Percentiles rank a stretch among this genome's conserved stretches.
phyloP scores from a whole-genome alignment of 352 stramenopile genomes.

The Phytophthora multivora region DNA sequence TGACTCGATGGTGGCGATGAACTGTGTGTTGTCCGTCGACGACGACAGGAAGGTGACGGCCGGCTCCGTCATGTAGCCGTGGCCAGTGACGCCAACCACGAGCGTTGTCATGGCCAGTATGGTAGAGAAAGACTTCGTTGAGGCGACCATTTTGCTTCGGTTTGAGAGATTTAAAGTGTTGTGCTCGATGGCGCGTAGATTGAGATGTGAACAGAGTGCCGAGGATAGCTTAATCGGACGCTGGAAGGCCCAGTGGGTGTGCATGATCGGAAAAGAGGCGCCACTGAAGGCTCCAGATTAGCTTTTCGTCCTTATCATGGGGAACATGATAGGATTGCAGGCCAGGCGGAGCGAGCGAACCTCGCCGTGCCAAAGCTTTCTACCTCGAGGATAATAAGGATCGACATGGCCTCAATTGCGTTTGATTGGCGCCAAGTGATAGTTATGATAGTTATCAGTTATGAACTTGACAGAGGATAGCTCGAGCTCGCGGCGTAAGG shows the following conservation, averaged over 20 bases:
- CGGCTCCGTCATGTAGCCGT: conserved; percentile 36
- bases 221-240: conserved; percentile 9
- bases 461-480: conserved; percentile 19
- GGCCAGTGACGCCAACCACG: conserved; percentile 5
- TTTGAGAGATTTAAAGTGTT: neutral
- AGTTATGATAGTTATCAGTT: conserved; percentile 1
- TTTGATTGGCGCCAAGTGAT: neutral
- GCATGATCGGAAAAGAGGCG: neutral
- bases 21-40: conserved; percentile 33
- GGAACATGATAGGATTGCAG: conserved; percentile 16
- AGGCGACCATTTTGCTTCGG: conserved; percentile 23
- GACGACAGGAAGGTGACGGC: conserved; percentile 34
- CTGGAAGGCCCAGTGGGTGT: neutral
- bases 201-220: conserved; percentile 18
- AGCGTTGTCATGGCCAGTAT: conserved; percentile 15
- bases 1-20: conserved; percentile 36
- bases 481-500: conserved; percentile 18
- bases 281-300: neutral
- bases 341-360: conserved; percentile 24
- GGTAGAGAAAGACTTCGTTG: conserved; percentile 9
- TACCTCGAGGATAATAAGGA: conserved; percentile 18
- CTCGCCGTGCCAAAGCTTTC: conserved; percentile 11
- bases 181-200: conserved; percentile 20
- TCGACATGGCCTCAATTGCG: neutral
- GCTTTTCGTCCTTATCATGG: neutral